Conservation (phyloP, 805 yeast species). For the Kuraishia ogatae region DNA sequence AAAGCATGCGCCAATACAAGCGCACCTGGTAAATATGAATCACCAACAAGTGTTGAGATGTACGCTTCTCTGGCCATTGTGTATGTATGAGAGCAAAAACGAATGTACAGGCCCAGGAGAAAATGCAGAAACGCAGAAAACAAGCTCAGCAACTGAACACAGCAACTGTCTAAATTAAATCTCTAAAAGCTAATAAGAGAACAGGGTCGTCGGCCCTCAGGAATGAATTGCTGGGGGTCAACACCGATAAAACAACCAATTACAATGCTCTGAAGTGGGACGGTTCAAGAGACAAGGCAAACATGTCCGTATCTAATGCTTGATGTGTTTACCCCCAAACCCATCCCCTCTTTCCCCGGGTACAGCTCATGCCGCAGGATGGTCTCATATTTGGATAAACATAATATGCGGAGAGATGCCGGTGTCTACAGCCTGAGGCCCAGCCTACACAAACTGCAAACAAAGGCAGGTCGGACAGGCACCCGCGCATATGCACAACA, state of each 20-base stretch:
- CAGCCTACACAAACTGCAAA: background rate
- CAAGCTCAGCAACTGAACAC: too few relatives aligned
- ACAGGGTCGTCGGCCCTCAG: background rate
- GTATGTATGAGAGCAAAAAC: background rate
- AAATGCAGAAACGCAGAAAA: background rate
- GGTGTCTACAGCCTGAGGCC: background rate
- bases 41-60: conserved; percentile 24
- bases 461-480: background rate
- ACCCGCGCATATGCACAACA: background rate
- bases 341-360: background rate
- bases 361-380: background rate
- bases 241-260: too few relatives aligned
- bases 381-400: background rate
- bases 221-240: background rate
- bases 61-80: conserved; percentile 9
- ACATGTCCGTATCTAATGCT: too few relatives aligned
- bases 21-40: conserved; percentile 28
- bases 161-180: background rate
- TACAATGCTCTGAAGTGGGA: too few relatives aligned
- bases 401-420: background rate
- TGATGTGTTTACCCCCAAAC: background rate
- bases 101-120: background rate
- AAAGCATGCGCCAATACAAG: conserved; percentile 21
- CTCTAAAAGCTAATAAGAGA: background rate
- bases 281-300: background rate